phyloP scores from a whole-genome alignment of 2,329 filamentous ascomycete species.

The Trichophyton rubrum region DNA sequence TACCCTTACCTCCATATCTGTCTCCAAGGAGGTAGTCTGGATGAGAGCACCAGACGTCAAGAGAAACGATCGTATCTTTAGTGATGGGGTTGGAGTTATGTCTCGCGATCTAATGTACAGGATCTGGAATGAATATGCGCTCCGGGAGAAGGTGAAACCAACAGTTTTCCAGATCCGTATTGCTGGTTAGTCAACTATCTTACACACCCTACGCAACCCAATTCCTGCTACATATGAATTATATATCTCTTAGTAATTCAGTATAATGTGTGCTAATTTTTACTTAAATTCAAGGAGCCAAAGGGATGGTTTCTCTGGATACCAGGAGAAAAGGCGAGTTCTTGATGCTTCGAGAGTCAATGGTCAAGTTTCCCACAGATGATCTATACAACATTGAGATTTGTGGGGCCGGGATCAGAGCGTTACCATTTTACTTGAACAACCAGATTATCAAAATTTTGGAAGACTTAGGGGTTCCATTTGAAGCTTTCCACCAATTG shows the following conservation, averaged over 20 bases:
- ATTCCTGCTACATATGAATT: neutral
- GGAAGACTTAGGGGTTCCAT: constrained; percentile 57
- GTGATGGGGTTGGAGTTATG: constrained; percentile 67
- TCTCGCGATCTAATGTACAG: constrained; percentile 46
- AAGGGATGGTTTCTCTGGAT: constrained; percentile 68
- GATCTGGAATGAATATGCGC: constrained; percentile 41
- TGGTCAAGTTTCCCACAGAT: constrained; percentile 69
- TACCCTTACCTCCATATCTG: constrained; percentile 50
- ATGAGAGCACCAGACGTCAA: constrained; percentile 20
- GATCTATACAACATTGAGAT: constrained; percentile 18
- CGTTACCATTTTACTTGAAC: constrained; percentile 60
- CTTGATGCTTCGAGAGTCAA: constrained; percentile 56
- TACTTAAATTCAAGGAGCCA: constrained; percentile 41
- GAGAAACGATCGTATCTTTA: constrained; percentile 51
- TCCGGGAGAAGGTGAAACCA: constrained; percentile 16
- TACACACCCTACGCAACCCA: no score
- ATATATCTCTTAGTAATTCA: neutral
- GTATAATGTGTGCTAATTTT: neutral
- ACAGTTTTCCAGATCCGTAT: constrained; percentile 57
- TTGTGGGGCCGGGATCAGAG: constrained; percentile 45
- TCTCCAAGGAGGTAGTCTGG: constrained; percentile 23
- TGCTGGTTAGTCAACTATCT: constrained; percentile 33
- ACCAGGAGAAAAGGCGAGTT: constrained; percentile 43
- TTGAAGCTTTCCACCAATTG: constrained; percentile 48
- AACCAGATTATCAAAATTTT: constrained; percentile 74